Percentiles rank a stretch among this genome's conserved stretches.
Evolutionary conservation across 2,329 filamentous ascomycete genomes (phyloP).

Genomic region (Phaeosphaeriaceae sp.): DNA sequence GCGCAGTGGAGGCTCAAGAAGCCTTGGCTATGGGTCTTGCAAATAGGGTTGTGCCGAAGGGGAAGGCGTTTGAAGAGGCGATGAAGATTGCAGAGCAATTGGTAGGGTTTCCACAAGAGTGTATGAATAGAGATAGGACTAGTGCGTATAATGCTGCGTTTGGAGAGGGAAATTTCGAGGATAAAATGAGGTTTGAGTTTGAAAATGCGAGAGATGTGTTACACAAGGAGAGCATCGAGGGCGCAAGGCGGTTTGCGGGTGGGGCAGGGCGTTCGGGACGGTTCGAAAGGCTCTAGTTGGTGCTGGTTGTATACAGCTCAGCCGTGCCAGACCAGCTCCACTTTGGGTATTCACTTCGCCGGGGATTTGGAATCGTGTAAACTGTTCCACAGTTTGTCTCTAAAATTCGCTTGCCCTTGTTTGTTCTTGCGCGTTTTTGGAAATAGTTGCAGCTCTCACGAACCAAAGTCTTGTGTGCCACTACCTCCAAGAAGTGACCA

Average conservation of each 20-base stretch:
- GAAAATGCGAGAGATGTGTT: constrained; percentile 53
- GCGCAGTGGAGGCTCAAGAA: constrained; percentile 57
- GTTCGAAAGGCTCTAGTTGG: constrained; percentile 17
- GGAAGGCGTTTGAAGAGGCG: constrained; percentile 56
- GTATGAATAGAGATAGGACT: constrained; percentile 59
- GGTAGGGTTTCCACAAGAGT: constrained; percentile 59
- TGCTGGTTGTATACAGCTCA: neutral
- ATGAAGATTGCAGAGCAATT: constrained; percentile 56
- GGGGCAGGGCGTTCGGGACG: constrained; percentile 52
- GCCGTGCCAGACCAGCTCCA: neutral
- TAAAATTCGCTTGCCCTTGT: neutral
- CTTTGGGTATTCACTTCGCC: neutral
- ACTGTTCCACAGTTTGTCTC: neutral
- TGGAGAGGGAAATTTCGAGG: constrained; percentile 56
- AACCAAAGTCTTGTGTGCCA: neutral
- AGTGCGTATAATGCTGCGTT: constrained; percentile 61
- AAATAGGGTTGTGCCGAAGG: constrained; percentile 60
- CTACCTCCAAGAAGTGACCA: neutral
- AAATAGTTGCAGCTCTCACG: neutral
- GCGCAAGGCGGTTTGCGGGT: constrained; percentile 50
- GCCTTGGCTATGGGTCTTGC: constrained; percentile 61
- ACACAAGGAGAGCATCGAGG: constrained; percentile 52
- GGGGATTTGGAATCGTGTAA: neutral
- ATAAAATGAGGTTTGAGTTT: constrained; percentile 60
- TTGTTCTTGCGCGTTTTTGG: neutral